Evolutionary conservation across 257 asterid species (phyloP), one percentile per base, ranked within the genome.

Genomic region (Gentiana straminea): DNA sequence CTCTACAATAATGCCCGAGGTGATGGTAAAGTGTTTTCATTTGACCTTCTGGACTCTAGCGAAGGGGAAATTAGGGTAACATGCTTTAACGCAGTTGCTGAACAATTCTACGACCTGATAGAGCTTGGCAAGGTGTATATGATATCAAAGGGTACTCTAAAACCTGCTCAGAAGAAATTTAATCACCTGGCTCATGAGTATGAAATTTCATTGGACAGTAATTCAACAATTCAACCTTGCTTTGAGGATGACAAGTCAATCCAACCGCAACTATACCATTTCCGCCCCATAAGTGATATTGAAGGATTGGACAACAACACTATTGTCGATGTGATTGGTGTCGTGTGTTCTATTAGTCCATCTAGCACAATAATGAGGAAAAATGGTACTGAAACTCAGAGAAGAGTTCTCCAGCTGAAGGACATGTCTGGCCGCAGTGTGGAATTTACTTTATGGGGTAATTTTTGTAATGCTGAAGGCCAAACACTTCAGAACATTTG

Each of bases 1-100:
- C 84, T 64, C 62, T 90, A 77, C 68, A 84, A 55, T 68, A 86
- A 82, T 81, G 47, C 77, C 48, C 80, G 86, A 37, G 96, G 98
- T 65, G 92, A 84, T 58, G 98, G 98, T 51, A 90, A 90, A 77
- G 98, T 90, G 38, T 86, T 89, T 68, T 82, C 94, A n/a, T 90
- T 90, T 64, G 98, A 90, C 75, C 92, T 90, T 67, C 92, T 90
- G 63, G 98, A 90, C 71, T 73, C 94, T 47, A 81, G 78, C 48
- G 94, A 95, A 51, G 96, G 96, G 57, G 98, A 90, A 76, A 90
- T 90, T 74, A 78, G 87, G 74, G 96, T 76, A 5, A 90, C 96
- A 12, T 90, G 96, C 81, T 90, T 90, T 79, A 90, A 86, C 79
- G 80, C 88, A 37, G 94, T 77, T 68, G 98, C 86, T 4, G 95